Conservation (phyloP, 306 rosid genomes). For the Abrus precatorius region DNA sequence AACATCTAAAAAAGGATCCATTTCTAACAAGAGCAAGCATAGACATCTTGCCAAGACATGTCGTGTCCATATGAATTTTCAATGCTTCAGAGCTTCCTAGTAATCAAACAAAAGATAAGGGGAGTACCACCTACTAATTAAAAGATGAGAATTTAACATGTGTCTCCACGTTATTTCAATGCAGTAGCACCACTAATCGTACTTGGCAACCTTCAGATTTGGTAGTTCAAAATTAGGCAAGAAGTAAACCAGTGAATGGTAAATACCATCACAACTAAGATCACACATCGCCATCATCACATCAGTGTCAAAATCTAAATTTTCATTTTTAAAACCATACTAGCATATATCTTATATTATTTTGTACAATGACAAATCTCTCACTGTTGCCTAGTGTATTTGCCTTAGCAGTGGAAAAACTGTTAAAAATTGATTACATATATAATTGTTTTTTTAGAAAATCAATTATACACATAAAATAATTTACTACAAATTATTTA, state of each 20-base stretch:
- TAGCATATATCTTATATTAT: background rate
- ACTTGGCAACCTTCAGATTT: constrained; percentile 17
- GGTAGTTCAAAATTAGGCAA: background rate
- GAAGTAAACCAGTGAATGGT: too few relatives aligned
- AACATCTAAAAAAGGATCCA: background rate
- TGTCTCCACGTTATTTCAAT: background rate
- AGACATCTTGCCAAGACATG: background rate
- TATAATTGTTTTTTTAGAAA: too few relatives aligned
- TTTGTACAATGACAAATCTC: background rate
- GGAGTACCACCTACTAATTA: background rate
- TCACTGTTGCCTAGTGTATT: background rate
- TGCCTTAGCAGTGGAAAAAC: background rate
- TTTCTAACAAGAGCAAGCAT: background rate
- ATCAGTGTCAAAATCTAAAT: background rate
- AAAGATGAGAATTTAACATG: constrained; percentile 9
- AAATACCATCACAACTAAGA: background rate
- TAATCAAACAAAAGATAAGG: constrained; percentile 20
- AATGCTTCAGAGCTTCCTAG: constrained; percentile 17
- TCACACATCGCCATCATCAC: background rate
- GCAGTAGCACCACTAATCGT: constrained; percentile 6
- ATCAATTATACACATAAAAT: background rate
- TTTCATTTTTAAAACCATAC: constrained; percentile 1
- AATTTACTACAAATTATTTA: too few relatives aligned
- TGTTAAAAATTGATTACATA: too few relatives aligned
- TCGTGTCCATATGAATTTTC: background rate